Base-by-base conservation (phyloP, 2,329 filamentous ascomycete species). In the Nakataea oryzae region DNA sequence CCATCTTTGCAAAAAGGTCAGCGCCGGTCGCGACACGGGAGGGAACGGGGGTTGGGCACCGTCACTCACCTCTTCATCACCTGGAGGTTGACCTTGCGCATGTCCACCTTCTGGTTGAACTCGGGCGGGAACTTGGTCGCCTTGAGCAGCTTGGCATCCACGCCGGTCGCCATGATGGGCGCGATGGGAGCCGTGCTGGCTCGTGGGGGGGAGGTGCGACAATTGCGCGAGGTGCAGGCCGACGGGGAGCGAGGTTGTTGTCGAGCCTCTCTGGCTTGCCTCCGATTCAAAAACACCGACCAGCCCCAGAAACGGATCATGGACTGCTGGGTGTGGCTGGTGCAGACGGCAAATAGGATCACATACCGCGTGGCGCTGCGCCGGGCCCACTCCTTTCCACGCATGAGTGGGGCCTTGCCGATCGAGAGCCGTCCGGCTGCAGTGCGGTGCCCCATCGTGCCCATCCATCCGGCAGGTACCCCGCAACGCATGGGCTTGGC, bases 51-150 rank as follows among this genome's bases (percentile, higher is more conserved):
- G 27, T 24, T 34, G 8, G 27, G n/a, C 21, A 13, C 24, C 17
- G 26, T 13, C 29, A 76, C 87, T 71, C 73, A 96, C 90, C 95
- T 96, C 82, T 97, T 97, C 86, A 99, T 96, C 62, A 99, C 90
- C 74, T 96, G 91, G 60, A 96, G 81, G 73, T 99, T 97, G 75
- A 99, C 92, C 79, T 97, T 97, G 69, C 87, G 86, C 85, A 96
- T 96, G 79, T 99, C 93, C 66, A 99, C 95, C 79, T 97, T 97
- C 73, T 90, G 87, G 72, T 85, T 93, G 78, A 97, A 99, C 72
- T 97, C 92, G 9, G 88, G 83, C 57, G 95, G 95, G 66, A 97
- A 97, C 72, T 96, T 97, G 62, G 93, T 97, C 74, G 88, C 87
- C 81, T 88, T 90, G 62, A 97, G 79, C 70, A 96, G 84, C 80